Conservation (phyloP, 2,329 filamentous ascomycete species). For the Stachybotrys chlorohalonatus region DNA sequence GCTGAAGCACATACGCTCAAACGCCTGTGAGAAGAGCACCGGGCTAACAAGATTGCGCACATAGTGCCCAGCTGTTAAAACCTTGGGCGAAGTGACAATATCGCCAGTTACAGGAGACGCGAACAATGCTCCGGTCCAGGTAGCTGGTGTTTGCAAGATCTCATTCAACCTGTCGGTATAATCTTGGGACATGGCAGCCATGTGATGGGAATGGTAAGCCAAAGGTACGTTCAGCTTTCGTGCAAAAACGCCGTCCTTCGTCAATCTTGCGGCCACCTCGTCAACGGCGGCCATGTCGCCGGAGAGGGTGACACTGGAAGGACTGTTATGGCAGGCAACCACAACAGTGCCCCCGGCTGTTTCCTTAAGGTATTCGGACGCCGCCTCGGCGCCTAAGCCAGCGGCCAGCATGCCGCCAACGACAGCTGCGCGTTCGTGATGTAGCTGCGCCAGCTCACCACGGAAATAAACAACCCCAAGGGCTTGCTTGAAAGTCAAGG, state of each 20-base stretch:
- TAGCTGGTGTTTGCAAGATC: no score
- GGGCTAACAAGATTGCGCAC: no score
- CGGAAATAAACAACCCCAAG: constrained; percentile 18
- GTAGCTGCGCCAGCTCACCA: constrained; percentile 16
- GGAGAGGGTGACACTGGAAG: constrained; percentile 15
- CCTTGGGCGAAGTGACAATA: no score
- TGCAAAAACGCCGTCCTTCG: constrained; percentile 12
- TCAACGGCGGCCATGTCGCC: constrained; percentile 15
- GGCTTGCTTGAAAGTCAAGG: constrained; percentile 20
- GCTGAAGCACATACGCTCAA: no score
- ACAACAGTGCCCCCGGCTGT: constrained; percentile 6
- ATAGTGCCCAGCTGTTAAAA: no score
- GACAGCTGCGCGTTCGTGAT: constrained; percentile 6
- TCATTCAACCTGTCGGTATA: no score
- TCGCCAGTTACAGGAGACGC: no score
- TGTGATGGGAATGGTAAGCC: constrained; percentile 21
- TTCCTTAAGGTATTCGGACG: constrained; percentile 13
- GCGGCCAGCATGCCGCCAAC: constrained; percentile 29
- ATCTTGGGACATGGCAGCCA: constrained; percentile 5
- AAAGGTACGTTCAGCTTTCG: constrained; percentile 13
- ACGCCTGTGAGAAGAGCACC: no score
- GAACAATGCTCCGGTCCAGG: no score
- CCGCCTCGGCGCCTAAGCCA: constrained; percentile 15
- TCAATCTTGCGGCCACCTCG: constrained; percentile 12
- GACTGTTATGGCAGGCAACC: constrained; percentile 23